Percentiles rank a stretch among this genome's conserved stretches.
phyloP scores from a whole-genome alignment of 768 basidiomycete species.

The Suillus subluteus region DNA sequence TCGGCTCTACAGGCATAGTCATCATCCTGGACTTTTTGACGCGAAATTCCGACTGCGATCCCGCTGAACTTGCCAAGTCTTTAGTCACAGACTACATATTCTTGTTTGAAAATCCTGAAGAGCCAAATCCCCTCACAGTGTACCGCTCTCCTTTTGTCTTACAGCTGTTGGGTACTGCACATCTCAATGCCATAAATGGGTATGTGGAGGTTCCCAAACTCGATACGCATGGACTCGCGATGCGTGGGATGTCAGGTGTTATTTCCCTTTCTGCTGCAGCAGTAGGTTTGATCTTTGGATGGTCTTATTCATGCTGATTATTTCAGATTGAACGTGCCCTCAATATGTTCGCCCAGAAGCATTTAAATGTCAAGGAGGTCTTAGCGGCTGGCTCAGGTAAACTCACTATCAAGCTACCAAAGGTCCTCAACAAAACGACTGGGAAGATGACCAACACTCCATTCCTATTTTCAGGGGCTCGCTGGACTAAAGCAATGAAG shows the following conservation, averaged over 20 bases:
- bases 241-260: background rate
- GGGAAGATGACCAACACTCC: slow-evolving; percentile 4
- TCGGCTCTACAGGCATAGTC: slow-evolving; percentile 6
- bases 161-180: slow-evolving; percentile 5
- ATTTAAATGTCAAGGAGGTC: too few relatives aligned
- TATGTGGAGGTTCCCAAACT: slow-evolving; percentile 5
- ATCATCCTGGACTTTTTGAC: slow-evolving; percentile 5
- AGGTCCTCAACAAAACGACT: background rate
- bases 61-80: too few relatives aligned
- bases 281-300: too few relatives aligned
- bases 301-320: too few relatives aligned
- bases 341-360: too few relatives aligned
- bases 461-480: background rate
- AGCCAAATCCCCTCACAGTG: background rate
- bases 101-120: slow-evolving; percentile 1
- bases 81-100: background rate
- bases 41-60: background rate
- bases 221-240: background rate
- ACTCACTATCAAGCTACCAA: slow-evolving; percentile 3
- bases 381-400: background rate
- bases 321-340: too few relatives aligned
- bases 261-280: slow-evolving; percentile 5
- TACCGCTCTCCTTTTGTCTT: slow-evolving; percentile 5
- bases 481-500: too few relatives aligned
- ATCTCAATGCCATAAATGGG: slow-evolving; percentile 10